Conservation (phyloP, 306 rosid genomes). For the Neltuma alba region DNA sequence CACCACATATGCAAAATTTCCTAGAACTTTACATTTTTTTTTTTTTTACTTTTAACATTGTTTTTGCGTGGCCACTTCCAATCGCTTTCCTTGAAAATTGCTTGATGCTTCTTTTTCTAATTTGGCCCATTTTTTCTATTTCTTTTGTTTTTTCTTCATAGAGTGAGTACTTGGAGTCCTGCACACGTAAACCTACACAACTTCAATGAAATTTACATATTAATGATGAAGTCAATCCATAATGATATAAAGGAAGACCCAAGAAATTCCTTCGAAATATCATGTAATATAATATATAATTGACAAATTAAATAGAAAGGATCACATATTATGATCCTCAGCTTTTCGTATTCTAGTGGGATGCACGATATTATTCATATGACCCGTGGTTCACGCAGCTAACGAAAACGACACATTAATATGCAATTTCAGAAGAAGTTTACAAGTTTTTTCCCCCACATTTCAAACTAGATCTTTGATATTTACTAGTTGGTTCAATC, state of each 20-base stretch:
- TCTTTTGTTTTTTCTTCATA: neutral
- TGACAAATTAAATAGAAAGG: neutral
- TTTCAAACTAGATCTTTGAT: too few relatives aligned
- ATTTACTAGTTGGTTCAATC: too few relatives aligned
- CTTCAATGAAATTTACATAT: slow-evolving; percentile 1
- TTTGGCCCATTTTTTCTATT: neutral
- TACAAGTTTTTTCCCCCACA: too few relatives aligned
- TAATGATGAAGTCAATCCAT: neutral
- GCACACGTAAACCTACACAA: neutral
- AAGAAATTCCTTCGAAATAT: neutral
- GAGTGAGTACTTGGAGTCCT: neutral
- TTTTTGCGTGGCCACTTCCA: neutral
- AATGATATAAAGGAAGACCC: neutral
- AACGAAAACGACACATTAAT: neutral
- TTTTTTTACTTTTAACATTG: too few relatives aligned
- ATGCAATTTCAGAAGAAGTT: too few relatives aligned
- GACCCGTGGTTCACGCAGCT: too few relatives aligned
- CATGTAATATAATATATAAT: neutral
- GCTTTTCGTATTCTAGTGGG: neutral
- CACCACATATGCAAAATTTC: neutral
- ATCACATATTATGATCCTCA: neutral
- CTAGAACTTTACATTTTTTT: neutral
- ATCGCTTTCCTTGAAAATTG: slow-evolving; percentile 5
- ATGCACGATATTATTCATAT: neutral
- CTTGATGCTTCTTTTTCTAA: neutral